Evolutionary conservation across 75 land plant genomes (phyloP).

Genomic region (Chamaecyparis obtusa): DNA sequence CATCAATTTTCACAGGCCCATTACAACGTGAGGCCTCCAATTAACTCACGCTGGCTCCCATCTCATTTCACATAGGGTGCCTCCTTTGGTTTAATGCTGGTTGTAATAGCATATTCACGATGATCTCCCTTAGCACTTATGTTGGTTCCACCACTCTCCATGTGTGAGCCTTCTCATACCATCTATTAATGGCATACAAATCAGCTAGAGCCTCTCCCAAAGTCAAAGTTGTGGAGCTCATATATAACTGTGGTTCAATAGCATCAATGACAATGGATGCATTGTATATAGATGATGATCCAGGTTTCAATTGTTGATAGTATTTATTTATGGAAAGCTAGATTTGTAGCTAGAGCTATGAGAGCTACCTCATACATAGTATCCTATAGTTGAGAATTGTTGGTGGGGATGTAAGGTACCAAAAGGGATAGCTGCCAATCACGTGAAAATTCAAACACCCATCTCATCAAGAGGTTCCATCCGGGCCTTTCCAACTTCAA

Average conservation of each 20-base stretch:
- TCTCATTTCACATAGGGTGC: too few relatives aligned
- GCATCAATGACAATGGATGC: conserved; percentile 70
- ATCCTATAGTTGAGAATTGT: conserved; percentile 82
- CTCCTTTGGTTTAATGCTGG: too few relatives aligned
- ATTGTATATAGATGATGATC: conserved; percentile 77
- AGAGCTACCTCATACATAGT: conserved; percentile 96
- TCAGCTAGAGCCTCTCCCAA: conserved; percentile 93
- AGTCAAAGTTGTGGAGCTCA: conserved; percentile 60
- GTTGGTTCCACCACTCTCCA: too few relatives aligned
- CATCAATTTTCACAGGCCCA: too few relatives aligned
- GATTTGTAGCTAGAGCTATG: conserved; percentile 79
- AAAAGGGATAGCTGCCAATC: conserved; percentile 82
- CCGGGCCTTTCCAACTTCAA: too few relatives aligned
- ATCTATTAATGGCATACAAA: conserved; percentile 65
- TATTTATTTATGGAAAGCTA: conserved; percentile 75
- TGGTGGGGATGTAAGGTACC: conserved; percentile 89
- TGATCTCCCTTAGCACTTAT: too few relatives aligned
- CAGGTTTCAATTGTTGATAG: conserved; percentile 74
- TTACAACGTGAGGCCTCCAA: too few relatives aligned
- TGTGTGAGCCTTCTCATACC: conserved; percentile 74
- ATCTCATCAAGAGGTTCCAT: conserved; percentile 28
- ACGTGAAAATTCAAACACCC: conserved; percentile 96
- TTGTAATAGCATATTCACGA: too few relatives aligned
- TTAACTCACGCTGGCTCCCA: too few relatives aligned
- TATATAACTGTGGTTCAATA: conserved; percentile 80